Evolutionary conservation across 108 stramenopile species (phyloP).

Genomic region (Pseudonitzschia pungens): DNA sequence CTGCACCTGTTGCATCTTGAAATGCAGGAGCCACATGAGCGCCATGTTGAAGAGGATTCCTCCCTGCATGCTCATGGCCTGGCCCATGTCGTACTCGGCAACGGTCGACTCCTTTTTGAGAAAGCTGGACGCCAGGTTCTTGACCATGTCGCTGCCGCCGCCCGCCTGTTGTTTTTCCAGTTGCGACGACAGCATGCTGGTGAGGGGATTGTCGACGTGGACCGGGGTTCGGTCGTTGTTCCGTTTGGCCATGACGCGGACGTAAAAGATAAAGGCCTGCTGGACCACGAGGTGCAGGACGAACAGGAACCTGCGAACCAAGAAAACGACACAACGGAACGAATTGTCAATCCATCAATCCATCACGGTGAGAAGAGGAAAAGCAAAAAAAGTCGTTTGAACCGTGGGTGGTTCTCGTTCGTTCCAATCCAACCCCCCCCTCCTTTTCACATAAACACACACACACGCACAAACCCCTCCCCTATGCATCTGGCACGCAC

Average conservation of each 20-base stretch:
- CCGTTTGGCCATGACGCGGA: constrained; percentile 53
- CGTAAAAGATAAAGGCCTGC: constrained; percentile 75
- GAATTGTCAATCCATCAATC: no score
- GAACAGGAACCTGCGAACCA: not conserved
- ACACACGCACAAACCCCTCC: not conserved
- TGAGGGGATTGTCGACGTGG: constrained; percentile 48
- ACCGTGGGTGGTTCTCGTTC: not conserved
- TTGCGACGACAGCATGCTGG: constrained; percentile 33
- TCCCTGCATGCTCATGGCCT: constrained; percentile 64
- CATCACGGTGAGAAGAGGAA: not conserved
- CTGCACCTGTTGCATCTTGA: constrained; percentile 79
- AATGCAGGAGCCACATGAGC: constrained; percentile 81
- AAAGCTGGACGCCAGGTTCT: constrained; percentile 68
- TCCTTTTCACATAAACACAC: no score
- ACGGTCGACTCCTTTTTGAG: constrained; percentile 64
- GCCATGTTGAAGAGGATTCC: constrained; percentile 69
- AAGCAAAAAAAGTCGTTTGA: not conserved
- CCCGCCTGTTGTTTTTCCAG: constrained; percentile 17
- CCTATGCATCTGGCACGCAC: constrained; percentile 19
- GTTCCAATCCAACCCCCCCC: no score
- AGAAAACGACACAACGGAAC: not conserved
- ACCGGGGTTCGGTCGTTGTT: constrained; percentile 68
- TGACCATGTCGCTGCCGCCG: constrained; percentile 46
- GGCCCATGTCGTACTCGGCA: constrained; percentile 74
- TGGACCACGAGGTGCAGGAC: constrained; percentile 1